A percentile compares a stretch with the other conserved stretches of the same genome.
phyloP scores from a whole-genome alignment of 495 filamentous ascomycete species.

The Penicillium macrosclerotiorum region DNA sequence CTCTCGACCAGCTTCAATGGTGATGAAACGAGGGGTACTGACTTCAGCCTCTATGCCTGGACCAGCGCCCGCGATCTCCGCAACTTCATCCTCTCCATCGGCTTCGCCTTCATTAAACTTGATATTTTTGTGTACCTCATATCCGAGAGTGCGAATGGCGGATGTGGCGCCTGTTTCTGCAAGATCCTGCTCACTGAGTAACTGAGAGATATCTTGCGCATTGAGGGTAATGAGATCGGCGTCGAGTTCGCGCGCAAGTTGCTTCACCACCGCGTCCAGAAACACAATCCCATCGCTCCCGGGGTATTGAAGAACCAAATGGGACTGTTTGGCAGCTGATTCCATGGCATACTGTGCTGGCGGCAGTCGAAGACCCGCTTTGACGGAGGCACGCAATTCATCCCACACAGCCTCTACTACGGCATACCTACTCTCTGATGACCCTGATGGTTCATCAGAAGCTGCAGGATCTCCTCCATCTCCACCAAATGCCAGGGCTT shows the following conservation, averaged over 20 bases:
- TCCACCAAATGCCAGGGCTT: constrained; percentile 18
- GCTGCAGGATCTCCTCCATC: constrained; percentile 21
- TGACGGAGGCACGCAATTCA: constrained; percentile 40
- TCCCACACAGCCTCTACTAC: constrained; percentile 39
- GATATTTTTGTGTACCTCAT: constrained; percentile 52
- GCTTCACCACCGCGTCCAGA: constrained; percentile 57
- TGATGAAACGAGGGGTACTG: constrained; percentile 35
- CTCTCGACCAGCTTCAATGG: constrained; percentile 37
- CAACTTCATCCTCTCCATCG: constrained; percentile 43
- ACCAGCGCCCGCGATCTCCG: constrained; percentile 23
- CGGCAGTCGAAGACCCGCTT: constrained; percentile 40
- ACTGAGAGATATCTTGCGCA: constrained; percentile 75
- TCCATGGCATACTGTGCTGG: constrained; percentile 42
- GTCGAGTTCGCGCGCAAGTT: constrained; percentile 54
- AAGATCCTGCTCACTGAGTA: constrained; percentile 70
- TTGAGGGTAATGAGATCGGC: constrained; percentile 79
- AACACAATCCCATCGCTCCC: constrained; percentile 54
- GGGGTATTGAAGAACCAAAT: constrained; percentile 65
- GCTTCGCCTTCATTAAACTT: constrained; percentile 38
- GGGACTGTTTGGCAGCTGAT: constrained; percentile 57
- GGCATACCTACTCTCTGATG: constrained; percentile 32
- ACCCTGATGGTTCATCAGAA: constrained; percentile 7
- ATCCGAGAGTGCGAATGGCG: constrained; percentile 60
- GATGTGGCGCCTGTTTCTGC: constrained; percentile 36
- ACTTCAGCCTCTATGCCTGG: constrained; percentile 21